These are phyloP conservation scores for Didymosphaeria variabile DNA, from an alignment of 2,329 filamentous ascomycete genomes.

Conservation along the genomic window DNA sequence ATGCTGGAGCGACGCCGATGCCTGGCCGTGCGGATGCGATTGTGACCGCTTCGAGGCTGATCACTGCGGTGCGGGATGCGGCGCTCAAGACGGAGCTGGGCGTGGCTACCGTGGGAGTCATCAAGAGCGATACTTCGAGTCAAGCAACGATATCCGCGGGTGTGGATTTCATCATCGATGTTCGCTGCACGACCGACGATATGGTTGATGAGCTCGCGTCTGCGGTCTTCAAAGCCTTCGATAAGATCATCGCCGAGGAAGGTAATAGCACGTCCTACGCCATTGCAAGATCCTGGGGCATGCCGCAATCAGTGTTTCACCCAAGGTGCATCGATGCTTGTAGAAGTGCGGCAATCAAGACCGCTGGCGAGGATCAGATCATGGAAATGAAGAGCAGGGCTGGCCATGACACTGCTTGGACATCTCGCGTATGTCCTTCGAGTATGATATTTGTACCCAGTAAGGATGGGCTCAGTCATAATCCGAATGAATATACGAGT, in stretches of 20 bases:
- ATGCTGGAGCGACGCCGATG: conserved; percentile 73
- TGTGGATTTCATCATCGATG: conserved; percentile 39
- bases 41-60: conserved; percentile 38
- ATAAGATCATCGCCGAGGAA: conserved; percentile 32
- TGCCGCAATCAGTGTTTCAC: conserved; percentile 38
- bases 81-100: conserved; percentile 30
- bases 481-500: conserved; percentile 54
- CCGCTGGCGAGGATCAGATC: conserved; percentile 30
- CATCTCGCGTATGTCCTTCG: conserved; percentile 37
- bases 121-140: conserved; percentile 38
- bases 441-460: conserved; percentile 58
- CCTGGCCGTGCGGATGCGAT: conserved; percentile 60
- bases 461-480: conserved; percentile 55
- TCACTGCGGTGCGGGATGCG: conserved; percentile 35
- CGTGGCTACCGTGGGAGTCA: conserved; percentile 41
- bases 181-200: conserved; percentile 37
- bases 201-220: conserved; percentile 36
- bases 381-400: conserved; percentile 40
- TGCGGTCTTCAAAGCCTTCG: conserved; percentile 31
- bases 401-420: conserved; percentile 40
- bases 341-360: conserved; percentile 26
- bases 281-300: conserved; percentile 35
- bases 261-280: conserved; percentile 32
- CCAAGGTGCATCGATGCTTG: conserved; percentile 32
- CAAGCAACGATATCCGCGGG: conserved; percentile 42